These are phyloP conservation scores for Arctium lappa DNA, from an alignment of 129 eudicot genomes.

Conservation along the genomic window DNA sequence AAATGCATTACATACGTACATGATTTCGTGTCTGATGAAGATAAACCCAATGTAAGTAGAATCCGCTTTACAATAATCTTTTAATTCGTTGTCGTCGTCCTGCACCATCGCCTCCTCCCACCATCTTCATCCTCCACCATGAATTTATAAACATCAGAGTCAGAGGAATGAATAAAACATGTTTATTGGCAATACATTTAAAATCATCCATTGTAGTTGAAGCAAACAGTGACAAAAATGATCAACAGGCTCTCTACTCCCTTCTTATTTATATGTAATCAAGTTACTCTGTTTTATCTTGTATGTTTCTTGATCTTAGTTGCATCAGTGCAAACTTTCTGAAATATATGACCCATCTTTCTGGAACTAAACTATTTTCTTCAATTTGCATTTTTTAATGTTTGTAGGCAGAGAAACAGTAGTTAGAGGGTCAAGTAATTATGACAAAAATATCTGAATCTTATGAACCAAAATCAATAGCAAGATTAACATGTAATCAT, in stretches of 20 bases:
- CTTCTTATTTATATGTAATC: too few species aligned
- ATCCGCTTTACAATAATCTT: not conserved
- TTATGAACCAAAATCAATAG: not conserved
- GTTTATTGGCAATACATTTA: too few species aligned
- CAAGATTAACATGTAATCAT: not conserved
- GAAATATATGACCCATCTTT: not conserved
- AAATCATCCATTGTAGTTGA: too few species aligned
- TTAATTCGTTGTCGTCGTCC: not conserved
- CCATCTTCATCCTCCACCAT: too few species aligned
- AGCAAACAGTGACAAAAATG: too few species aligned
- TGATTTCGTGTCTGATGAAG: slow-evolving; percentile 38
- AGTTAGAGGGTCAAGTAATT: not conserved
- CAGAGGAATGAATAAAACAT: too few species aligned
- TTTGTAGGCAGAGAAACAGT: not conserved
- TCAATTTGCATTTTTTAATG: not conserved
- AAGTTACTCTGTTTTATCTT: too few species aligned
- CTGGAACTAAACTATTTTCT: not conserved
- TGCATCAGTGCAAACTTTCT: too few species aligned
- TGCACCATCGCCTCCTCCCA: too few species aligned
- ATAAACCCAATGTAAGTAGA: slow-evolving; percentile 55
- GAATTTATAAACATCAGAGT: too few species aligned
- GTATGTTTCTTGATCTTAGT: too few species aligned
- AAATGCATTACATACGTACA: slow-evolving; percentile 69
- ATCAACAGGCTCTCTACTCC: too few species aligned
- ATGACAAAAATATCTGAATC: not conserved